Base-by-base conservation (phyloP, 768 basidiomycete genomes). In the Fomitopsis pulvina region DNA sequence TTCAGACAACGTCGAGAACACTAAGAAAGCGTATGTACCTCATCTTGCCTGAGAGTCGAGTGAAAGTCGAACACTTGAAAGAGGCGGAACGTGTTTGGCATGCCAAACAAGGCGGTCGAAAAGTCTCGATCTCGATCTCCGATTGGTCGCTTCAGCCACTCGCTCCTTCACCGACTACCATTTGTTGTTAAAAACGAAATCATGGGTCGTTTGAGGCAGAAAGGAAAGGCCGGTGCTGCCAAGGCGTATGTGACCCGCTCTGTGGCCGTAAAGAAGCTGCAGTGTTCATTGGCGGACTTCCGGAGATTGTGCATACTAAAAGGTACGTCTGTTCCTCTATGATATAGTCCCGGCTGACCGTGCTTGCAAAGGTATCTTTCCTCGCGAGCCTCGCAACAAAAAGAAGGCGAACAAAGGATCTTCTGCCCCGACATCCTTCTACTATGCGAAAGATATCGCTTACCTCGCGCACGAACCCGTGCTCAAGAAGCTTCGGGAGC, bases 361-460 rank as follows among this genome's bases (percentile, higher is more conserved):
- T 49, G 62, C 38, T 21, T 40, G 45, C 34, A 45, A 42, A 97
- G 94, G 95, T 11, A 95, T 99, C 61, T 97, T 95, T 66, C 96
- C 96, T 55, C 89, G 95, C 48, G 96, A 99, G 66, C 96, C 96
- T 22, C 81, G 83, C 41, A 84, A 80, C 69, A 83, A 81, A 59
- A 99, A 97, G 66, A 81, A 83, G 55, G 96, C 95, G 30, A 98
- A 98, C 73, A 98, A 96, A 66, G 96, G 95, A 1, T 95, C 92
- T 2, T 92, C 93, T 46, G 94, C 92, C 0, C 93, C 94, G 3
- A 92, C 96, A 1, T 92, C 93, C 2, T 99, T 98, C 71, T 99
- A 99, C 71, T 97, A 98, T 66, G 75, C 90, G 24, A 99, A 99
- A 71, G 96, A 99, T 64, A 95, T 99, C 56, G 88, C 90, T 50